phyloP scores from a whole-genome alignment of 2,329 filamentous ascomycete genomes.

The Venturiaceae sp. region DNA sequence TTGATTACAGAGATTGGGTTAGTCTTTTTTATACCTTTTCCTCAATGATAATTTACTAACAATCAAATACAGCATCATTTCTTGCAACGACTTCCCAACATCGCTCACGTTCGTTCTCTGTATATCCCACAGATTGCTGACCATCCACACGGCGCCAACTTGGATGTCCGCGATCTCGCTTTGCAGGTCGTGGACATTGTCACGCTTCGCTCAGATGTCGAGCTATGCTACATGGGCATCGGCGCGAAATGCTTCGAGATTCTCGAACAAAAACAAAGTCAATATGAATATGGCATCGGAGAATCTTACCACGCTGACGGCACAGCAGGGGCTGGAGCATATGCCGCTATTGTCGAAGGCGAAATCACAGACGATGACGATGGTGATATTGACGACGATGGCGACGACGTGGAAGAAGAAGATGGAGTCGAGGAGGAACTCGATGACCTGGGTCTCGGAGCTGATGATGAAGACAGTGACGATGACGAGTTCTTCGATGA shows the following conservation, averaged over 20 bases:
- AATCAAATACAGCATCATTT: constrained; percentile 55
- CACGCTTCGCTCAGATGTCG: constrained; percentile 63
- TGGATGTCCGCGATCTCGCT: constrained; percentile 61
- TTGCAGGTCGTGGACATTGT: constrained; percentile 72
- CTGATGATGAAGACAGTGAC: constrained; percentile 38
- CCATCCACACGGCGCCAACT: constrained; percentile 42
- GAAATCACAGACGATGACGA: constrained; percentile 23
- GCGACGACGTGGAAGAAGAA: constrained; percentile 21
- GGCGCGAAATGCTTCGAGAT: constrained; percentile 75
- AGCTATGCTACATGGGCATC: constrained; percentile 69
- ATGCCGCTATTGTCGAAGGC: constrained; percentile 18
- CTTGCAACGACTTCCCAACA: constrained; percentile 61
- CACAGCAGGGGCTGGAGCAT: constrained; percentile 16
- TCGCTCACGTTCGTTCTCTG: constrained; percentile 60
- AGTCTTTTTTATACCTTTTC: constrained; percentile 19
- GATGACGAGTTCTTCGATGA: constrained; percentile 41
- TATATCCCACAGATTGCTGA: constrained; percentile 61
- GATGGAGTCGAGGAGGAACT: constrained; percentile 36
- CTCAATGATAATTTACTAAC: background rate
- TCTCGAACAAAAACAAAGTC: constrained; percentile 49
- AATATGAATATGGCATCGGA: constrained; percentile 22
- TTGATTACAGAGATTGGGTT: constrained; percentile 74
- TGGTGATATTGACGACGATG: constrained; percentile 27
- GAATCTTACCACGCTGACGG: constrained; percentile 8
- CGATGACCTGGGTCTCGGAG: constrained; percentile 38